A percentile compares a stretch with the other conserved stretches of the same genome.
Conservation (phyloP, 1,284 basidiomycete genomes). For the Boletus albobrunnescens region DNA sequence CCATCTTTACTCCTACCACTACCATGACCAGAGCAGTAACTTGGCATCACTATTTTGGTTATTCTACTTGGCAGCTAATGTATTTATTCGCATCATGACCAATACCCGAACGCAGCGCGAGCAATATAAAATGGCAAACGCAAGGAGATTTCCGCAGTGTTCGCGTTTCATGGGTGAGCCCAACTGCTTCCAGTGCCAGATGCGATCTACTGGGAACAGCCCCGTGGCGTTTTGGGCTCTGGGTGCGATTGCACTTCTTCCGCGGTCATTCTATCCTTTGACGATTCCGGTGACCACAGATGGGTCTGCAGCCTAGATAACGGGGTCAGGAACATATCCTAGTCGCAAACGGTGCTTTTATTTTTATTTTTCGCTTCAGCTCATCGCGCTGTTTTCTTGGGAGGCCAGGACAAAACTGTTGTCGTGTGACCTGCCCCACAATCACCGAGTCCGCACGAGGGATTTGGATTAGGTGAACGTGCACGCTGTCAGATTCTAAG, state of each 20-base stretch:
- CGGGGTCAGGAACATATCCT: too few relatives aligned
- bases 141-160: too few relatives aligned
- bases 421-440: background rate
- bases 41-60: background rate
- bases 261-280: background rate
- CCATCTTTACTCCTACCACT: background rate
- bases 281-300: background rate
- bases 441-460: too few relatives aligned
- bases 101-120: background rate
- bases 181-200: background rate
- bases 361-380: background rate
- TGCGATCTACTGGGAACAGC: background rate
- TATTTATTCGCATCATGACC: background rate
- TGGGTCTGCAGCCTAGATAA: too few relatives aligned
- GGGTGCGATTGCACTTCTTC: background rate
- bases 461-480: background rate
- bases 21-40: background rate
- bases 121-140: background rate
- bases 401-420: background rate
- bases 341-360: too few relatives aligned
- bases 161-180: background rate
- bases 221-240: background rate
- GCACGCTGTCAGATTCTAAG: background rate
- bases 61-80: constrained; percentile 4
- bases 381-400: background rate